A percentile compares a stretch with the other conserved stretches of the same genome.
Evolutionary conservation across 2,329 filamentous ascomycete genomes (phyloP).

Genomic region (Domatiomyces globalis): DNA sequence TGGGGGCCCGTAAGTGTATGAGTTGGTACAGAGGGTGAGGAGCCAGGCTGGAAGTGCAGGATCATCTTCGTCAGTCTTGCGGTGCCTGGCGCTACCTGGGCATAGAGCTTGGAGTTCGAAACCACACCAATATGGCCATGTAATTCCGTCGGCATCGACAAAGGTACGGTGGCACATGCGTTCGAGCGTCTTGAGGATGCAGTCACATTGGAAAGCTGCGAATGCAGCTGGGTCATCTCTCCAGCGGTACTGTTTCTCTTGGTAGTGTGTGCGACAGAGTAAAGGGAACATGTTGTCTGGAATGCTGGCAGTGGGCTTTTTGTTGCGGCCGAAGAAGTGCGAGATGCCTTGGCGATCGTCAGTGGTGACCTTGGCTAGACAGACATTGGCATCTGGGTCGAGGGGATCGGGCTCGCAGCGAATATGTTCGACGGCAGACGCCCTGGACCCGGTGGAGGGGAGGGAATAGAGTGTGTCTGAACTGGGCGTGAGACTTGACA

Average conservation of each 20-base stretch:
- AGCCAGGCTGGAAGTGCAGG: not conserved
- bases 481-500: not conserved
- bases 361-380: not conserved
- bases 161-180: not conserved
- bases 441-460: too few species aligned
- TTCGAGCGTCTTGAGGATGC: not conserved
- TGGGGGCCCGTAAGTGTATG: not conserved
- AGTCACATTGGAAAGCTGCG: not conserved
- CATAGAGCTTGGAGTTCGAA: not conserved
- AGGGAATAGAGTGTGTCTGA: not conserved
- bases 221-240: not conserved
- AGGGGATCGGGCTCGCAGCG: not conserved
- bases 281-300: not conserved
- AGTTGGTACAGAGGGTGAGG: not conserved
- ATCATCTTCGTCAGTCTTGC: not conserved
- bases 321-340: slow-evolving; percentile 5
- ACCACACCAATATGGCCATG: not conserved
- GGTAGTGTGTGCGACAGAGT: slow-evolving; percentile 2
- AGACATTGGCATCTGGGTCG: not conserved
- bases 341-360: slow-evolving; percentile 2
- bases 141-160: not conserved
- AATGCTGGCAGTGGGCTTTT: not conserved
- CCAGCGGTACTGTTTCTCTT: not conserved
- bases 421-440: not conserved
- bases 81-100: not conserved